Evolutionary conservation across 2,329 filamentous ascomycete genomes (phyloP).

Genomic region (Epichloe hybrida): DNA sequence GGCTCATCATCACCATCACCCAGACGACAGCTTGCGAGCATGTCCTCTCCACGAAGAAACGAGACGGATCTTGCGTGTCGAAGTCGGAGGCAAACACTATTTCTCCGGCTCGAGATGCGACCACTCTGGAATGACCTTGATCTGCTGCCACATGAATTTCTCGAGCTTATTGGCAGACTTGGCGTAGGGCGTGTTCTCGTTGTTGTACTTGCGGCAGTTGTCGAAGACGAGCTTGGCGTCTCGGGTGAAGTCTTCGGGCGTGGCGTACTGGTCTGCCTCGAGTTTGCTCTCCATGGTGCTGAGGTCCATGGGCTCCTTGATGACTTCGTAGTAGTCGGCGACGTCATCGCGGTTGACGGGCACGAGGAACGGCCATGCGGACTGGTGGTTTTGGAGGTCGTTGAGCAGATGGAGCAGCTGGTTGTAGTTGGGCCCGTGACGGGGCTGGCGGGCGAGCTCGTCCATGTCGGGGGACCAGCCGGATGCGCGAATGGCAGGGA

Average conservation of each 20-base stretch:
- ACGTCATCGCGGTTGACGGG: constrained; percentile 95
- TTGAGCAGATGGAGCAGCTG: constrained; percentile 85
- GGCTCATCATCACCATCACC: neutral
- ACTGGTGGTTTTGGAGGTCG: constrained; percentile 85
- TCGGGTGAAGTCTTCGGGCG: constrained; percentile 80
- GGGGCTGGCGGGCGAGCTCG: constrained; percentile 83
- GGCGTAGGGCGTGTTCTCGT: constrained; percentile 85
- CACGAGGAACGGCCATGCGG: constrained; percentile 87
- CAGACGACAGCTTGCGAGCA: neutral
- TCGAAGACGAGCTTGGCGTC: constrained; percentile 84
- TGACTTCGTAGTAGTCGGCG: constrained; percentile 97
- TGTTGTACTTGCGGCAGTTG: constrained; percentile 94
- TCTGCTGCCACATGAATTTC: constrained; percentile 90
- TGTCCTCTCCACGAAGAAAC: neutral
- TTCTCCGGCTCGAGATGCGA: constrained; percentile 45
- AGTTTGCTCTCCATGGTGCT: constrained; percentile 92
- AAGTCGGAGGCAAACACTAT: constrained; percentile 15
- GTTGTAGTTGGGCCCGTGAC: constrained; percentile 93
- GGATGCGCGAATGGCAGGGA: constrained; percentile 77
- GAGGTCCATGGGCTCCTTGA: constrained; percentile 94
- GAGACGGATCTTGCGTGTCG: constrained; percentile 3
- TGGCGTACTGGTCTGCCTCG: constrained; percentile 69
- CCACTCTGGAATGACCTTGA: constrained; percentile 89
- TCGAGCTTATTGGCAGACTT: constrained; percentile 89
- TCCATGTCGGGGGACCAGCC: constrained; percentile 97